A percentile compares a stretch with the other conserved stretches of the same genome.
phyloP scores from a whole-genome alignment of 768 basidiomycete genomes.

The Kondoa subrosea region DNA sequence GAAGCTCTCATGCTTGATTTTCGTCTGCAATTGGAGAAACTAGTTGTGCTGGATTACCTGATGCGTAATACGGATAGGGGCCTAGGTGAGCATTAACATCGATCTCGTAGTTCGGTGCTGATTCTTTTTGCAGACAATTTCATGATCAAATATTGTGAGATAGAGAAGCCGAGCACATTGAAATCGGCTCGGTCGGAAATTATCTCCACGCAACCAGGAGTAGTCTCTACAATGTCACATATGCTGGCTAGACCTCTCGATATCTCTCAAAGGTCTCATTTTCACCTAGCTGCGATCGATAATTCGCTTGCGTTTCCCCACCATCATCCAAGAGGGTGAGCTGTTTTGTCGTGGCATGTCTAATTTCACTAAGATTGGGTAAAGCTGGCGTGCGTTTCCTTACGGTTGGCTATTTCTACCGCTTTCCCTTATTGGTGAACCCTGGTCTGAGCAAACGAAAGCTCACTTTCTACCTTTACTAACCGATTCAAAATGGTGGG shows the following conservation, averaged over 20 bases:
- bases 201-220: constrained; percentile 5
- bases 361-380: constrained; percentile 66
- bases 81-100: constrained; percentile 72
- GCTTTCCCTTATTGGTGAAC: constrained; percentile 32
- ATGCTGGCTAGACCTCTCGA: not conserved
- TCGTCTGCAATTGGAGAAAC: constrained; percentile 75
- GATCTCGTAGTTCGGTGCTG: constrained; percentile 2
- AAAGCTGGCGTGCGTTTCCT: constrained; percentile 42
- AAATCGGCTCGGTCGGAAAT: not conserved
- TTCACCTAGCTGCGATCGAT: constrained; percentile 56
- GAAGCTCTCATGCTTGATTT: constrained; percentile 60
- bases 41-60: constrained; percentile 74
- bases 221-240: not conserved
- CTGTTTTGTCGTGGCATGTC: constrained; percentile 69
- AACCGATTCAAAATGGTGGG: constrained; percentile 77
- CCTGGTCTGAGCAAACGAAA: constrained; percentile 67
- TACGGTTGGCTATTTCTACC: constrained; percentile 25
- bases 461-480: constrained; percentile 64
- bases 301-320: constrained; percentile 85
- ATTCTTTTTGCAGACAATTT: constrained; percentile 19
- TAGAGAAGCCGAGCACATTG: not conserved
- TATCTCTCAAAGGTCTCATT: constrained; percentile 2
- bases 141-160: constrained; percentile 23
- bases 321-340: constrained; percentile 64
- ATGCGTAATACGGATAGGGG: constrained; percentile 85